phyloP scores from a whole-genome alignment of 139 green algal genomes.

The Diplosphaera chodatii region DNA sequence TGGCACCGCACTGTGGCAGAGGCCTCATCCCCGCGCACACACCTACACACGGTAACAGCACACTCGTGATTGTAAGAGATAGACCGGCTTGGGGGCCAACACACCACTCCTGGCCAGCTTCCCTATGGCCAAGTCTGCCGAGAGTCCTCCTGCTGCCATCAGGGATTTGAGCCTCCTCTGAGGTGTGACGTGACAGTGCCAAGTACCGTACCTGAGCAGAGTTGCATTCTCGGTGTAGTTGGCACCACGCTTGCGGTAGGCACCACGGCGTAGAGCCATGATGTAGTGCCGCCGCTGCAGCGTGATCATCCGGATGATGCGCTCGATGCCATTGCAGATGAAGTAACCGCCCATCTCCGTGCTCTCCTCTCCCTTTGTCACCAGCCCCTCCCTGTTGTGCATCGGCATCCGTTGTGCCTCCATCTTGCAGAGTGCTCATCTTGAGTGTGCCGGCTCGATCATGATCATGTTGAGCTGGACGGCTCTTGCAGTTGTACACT shows the following conservation, averaged over 20 bases:
- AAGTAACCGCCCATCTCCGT: slow-evolving; percentile 94
- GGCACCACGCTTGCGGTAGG: slow-evolving; percentile 78
- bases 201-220: slow-evolving; percentile 60
- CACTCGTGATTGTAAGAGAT: too few relatives aligned
- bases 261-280: slow-evolving; percentile 70
- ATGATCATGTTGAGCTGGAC: too few relatives aligned
- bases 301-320: slow-evolving; percentile 91
- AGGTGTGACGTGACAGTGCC: background rate
- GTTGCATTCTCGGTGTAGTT: slow-evolving; percentile 80
- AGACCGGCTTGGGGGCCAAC: too few relatives aligned
- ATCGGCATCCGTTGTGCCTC: too few relatives aligned
- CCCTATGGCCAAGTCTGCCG: too few relatives aligned
- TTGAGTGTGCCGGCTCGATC: too few relatives aligned
- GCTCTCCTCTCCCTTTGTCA: slow-evolving; percentile 68
- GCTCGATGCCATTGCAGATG: slow-evolving; percentile 95
- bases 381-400: slow-evolving; percentile 41
- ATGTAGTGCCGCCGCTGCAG: slow-evolving; percentile 89
- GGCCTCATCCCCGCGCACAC: slow-evolving; percentile 75
- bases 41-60: slow-evolving; percentile 54
- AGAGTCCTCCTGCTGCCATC: too few relatives aligned
- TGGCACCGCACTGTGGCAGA: slow-evolving; percentile 79
- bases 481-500: too few relatives aligned
- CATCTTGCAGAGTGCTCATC: too few relatives aligned
- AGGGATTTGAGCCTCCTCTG: too few relatives aligned
- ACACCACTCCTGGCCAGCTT: too few relatives aligned